phyloP scores from a whole-genome alignment of 495 filamentous ascomycete genomes.

The Niebla homalea region DNA sequence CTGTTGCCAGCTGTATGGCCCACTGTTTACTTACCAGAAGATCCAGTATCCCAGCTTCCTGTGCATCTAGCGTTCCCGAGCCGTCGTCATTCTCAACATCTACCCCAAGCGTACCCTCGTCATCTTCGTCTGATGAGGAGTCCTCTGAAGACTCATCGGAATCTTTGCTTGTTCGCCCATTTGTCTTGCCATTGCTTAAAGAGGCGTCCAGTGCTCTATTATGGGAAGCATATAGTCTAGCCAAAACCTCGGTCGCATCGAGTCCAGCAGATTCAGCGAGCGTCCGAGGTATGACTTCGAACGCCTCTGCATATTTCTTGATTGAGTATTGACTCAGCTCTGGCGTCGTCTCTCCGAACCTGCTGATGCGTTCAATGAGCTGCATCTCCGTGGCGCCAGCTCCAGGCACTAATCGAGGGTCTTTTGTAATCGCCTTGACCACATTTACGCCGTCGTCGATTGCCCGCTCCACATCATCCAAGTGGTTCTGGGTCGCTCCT shows the following conservation, averaged over 20 bases:
- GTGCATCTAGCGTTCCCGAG: slow-evolving; percentile 72
- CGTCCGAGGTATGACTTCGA: slow-evolving; percentile 89
- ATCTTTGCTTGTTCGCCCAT: slow-evolving; percentile 12
- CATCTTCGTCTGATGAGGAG: slow-evolving; percentile 40
- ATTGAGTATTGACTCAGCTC: slow-evolving; percentile 91
- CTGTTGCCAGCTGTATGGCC: slow-evolving; percentile 93
- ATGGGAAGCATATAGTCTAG: slow-evolving; percentile 83
- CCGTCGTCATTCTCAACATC: slow-evolving; percentile 80
- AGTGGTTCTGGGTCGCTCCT: slow-evolving; percentile 92
- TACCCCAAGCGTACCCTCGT: slow-evolving; percentile 80
- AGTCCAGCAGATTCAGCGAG: slow-evolving; percentile 89
- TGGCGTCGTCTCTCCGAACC: slow-evolving; percentile 78
- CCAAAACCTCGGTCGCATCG: slow-evolving; percentile 89
- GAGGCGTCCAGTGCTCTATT: slow-evolving; percentile 42
- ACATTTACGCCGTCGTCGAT: slow-evolving; percentile 98
- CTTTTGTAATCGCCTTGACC: slow-evolving; percentile 94
- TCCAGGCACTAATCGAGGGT: slow-evolving; percentile 80
- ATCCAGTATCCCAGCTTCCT: slow-evolving; percentile 85
- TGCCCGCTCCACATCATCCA: slow-evolving; percentile 93
- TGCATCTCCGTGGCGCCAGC: slow-evolving; percentile 95
- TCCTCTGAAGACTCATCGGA: slow-evolving; percentile 25
- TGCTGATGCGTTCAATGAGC: slow-evolving; percentile 79
- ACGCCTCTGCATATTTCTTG: slow-evolving; percentile 93
- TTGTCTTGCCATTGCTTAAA: slow-evolving; percentile 6
- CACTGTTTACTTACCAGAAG: slow-evolving; percentile 81